A percentile compares a stretch with the other conserved stretches of the same genome.
These are phyloP conservation scores for Cyberlindnera amylophila DNA, from an alignment of 805 yeast genomes.

Conservation along the genomic window DNA sequence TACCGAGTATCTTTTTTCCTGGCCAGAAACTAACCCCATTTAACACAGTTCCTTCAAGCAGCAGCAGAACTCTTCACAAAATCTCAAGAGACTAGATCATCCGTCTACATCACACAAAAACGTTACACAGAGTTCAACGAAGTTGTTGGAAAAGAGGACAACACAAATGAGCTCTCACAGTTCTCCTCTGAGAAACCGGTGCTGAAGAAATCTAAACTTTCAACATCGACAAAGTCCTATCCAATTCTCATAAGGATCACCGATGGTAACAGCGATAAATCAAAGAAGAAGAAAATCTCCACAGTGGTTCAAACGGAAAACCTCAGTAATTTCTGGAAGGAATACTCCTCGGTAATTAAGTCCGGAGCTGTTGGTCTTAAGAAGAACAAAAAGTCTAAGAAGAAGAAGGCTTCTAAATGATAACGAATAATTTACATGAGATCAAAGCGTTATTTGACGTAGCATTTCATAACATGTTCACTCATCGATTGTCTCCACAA, in stretches of 20 bases:
- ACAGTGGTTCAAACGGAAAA: constrained; percentile 64
- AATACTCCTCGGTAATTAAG: constrained; percentile 67
- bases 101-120: constrained; percentile 59
- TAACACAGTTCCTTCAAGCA: constrained; percentile 23
- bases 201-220: constrained; percentile 28
- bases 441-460: not conserved
- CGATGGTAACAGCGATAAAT: constrained; percentile 49
- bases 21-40: not conserved
- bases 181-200: constrained; percentile 20
- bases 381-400: constrained; percentile 71
- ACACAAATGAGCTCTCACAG: constrained; percentile 21
- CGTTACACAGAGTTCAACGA: constrained; percentile 35
- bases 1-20: not conserved
- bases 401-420: constrained; percentile 42
- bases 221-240: constrained; percentile 35
- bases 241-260: constrained; percentile 68
- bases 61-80: constrained; percentile 25
- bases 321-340: constrained; percentile 72
- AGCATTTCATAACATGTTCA: too few species aligned
- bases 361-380: constrained; percentile 72
- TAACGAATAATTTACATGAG: not conserved
- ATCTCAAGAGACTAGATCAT: constrained; percentile 42
- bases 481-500: constrained; percentile 39
- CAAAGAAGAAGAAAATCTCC: constrained; percentile 55
- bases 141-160: constrained; percentile 25